Evolutionary conservation across 139 green algal genomes (phyloP), one percentile per base, ranked within the genome.

Genomic region (Chlorella sorokiniana): DNA sequence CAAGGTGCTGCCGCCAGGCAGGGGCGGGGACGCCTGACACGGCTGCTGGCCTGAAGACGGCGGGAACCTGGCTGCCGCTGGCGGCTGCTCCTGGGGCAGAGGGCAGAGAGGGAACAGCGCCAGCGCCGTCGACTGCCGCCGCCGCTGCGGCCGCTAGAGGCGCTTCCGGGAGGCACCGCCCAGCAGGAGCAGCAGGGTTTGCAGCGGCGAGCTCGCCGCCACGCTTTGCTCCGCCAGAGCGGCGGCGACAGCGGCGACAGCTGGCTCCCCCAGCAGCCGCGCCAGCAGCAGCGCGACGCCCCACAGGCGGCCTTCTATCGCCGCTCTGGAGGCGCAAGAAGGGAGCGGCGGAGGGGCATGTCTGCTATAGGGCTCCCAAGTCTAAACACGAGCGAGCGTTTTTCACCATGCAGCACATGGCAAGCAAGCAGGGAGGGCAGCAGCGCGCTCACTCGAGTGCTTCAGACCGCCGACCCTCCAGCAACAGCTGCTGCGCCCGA

Each of bases 1-100:
- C 92, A 37, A 97, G 77, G 77, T 97, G 92, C 38, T 91, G 77
- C 18, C 88, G 88, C 94, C 94, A 97, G 6, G 85, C 38, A 10
- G 29, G 54, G 67, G 94, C 44, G 71, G 71, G 7, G 22, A 14
- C 37, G 35, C 40, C 35, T 38, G 48, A 27, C n/a, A 9, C 41
- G 42, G 51, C 71, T 14, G 71, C 51, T 20, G 71, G 71, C 0
- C 27, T 52, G 25, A 78, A 78, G 11, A 65, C 25, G 9, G 33
- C 71, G 6, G 51, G 51, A 35, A 44, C n/a, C 51, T 35, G 48
- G 44, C 71, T 41, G 37, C 20, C 5, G 65, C 65, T 22, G 54
- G 51, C 69, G 41, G 14, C 82, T 63, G 59, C 54, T 27, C 16
- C 23, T n/a, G 41, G 31, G 23, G 23, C 41, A 31, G 38, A 48